Base-by-base conservation (phyloP, 176 grass and related monocot genomes). In the Leersia perrieri region DNA sequence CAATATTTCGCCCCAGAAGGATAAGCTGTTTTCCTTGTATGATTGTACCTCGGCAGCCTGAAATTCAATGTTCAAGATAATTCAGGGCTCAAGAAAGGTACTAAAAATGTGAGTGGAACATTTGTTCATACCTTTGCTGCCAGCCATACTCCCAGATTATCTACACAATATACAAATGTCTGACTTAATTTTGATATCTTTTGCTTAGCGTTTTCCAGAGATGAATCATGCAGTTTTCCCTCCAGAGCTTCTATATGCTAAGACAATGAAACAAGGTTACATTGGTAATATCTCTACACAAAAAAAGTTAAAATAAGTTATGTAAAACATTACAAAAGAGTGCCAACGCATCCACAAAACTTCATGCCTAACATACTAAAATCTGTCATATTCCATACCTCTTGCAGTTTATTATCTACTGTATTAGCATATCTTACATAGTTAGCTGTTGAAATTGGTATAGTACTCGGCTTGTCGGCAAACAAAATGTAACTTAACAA, bases 1-100 rank as follows among this genome's bases (percentile, higher is more conserved):
- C 61, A 82, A 32, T 33, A 57, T 67, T 76, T 89, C 83, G 35
- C 83, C 86, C 91, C 88, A 93, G 75, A 93, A 97, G 40, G 73
- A 89, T 39, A 90, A 15, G 60, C 76, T 80, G 10, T 31, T 91
- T 78, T 85, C 74, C 4, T 70, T 83, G 3, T 16, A 45, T 68
- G 91, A 89, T 51, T 85, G 83, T 68, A 85, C 9, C 63, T 97
- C 86, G 63, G 91, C 94, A 82, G 91, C 94, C 94, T 97, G 86
- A 70, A 82, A 44, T 51, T 84, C 53, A 41, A 29, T 67, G 36
- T 74, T 77, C 29, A 45, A 82, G 27, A 33, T 39, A 67, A 77
- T 66, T 83, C 60, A 82, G 39, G 33, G 60, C 33, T 53, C 23
- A 32, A 51, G 29, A 35, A 86, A 68, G 77, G 58, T 66, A 47